phyloP scores from a whole-genome alignment of 2,329 filamentous ascomycete species.

The Fusarium euwallaceae region DNA sequence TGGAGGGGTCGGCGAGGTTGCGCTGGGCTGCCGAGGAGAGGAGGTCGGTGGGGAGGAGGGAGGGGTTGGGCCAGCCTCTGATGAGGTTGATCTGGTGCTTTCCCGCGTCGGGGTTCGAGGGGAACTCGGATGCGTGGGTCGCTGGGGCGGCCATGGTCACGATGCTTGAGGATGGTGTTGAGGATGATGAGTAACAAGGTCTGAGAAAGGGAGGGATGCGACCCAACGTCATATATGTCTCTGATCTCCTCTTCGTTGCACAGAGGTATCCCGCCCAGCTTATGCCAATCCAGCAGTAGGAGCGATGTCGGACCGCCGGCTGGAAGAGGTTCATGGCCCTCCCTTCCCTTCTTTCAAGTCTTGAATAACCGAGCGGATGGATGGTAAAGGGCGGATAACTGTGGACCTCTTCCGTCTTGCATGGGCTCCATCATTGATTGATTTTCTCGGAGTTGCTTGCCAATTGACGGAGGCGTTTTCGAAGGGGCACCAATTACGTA shows the following conservation, averaged over 20 bases:
- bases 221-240: not conserved
- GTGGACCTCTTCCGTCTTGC: slow-evolving; percentile 28
- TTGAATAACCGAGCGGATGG: not conserved
- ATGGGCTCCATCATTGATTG: not conserved
- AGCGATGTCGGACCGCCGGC: slow-evolving; percentile 41
- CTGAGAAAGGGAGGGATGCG: not conserved
- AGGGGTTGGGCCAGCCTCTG: slow-evolving; percentile 74
- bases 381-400: slow-evolving; percentile 38
- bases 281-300: not conserved
- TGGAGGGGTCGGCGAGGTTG: slow-evolving; percentile 70
- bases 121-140: slow-evolving; percentile 26
- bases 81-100: slow-evolving; percentile 72
- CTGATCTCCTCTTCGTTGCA: not conserved
- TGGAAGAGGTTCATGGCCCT: slow-evolving; percentile 29
- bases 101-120: slow-evolving; percentile 38
- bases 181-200: not conserved
- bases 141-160: slow-evolving; percentile 1
- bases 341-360: slow-evolving; percentile 1
- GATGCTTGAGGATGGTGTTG: slow-evolving; percentile 13
- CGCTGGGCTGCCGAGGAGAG: slow-evolving; percentile 71
- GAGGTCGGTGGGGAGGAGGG: slow-evolving; percentile 74
- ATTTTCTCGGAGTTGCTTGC: slow-evolving; percentile 2
- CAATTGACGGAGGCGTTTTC: not conserved
- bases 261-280: not conserved
- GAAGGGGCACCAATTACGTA: not conserved